Evolutionary conservation across 176 grass and related monocot genomes (phyloP).

Genomic region (Aegilops umbellulata): DNA sequence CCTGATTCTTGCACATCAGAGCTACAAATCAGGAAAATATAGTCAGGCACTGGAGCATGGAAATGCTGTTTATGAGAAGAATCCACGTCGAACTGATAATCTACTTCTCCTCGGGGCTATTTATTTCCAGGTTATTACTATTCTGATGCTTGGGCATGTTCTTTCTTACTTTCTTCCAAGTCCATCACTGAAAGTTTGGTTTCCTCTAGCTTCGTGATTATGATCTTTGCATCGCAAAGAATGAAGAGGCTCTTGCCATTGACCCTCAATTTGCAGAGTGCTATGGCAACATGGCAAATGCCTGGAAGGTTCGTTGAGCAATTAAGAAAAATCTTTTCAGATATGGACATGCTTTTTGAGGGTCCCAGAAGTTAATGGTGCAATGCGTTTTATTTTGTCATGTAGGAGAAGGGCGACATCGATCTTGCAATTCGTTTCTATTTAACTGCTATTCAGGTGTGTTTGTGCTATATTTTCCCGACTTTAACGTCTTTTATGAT

Average conservation of each 20-base stretch:
- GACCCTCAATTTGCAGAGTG: conserved; percentile 92
- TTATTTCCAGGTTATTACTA: conserved; percentile 56
- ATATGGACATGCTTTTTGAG: neutral
- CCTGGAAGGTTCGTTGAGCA: conserved; percentile 74
- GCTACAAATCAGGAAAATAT: conserved; percentile 58
- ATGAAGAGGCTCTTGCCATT: conserved; percentile 91
- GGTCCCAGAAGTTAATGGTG: neutral
- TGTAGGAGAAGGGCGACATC: conserved; percentile 90
- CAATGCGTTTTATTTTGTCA: conserved; percentile 3
- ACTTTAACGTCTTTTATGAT: neutral
- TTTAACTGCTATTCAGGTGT: conserved; percentile 89
- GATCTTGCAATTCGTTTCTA: conserved; percentile 93
- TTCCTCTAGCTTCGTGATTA: conserved; percentile 70
- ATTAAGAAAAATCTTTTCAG: neutral
- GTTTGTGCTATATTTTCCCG: neutral
- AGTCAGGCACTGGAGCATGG: conserved; percentile 57
- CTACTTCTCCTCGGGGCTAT: conserved; percentile 70
- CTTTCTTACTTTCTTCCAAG: conserved; percentile 1
- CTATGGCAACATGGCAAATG: conserved; percentile 99
- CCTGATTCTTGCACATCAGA: conserved; percentile 61
- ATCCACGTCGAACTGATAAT: conserved; percentile 60
- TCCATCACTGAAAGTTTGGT: neutral
- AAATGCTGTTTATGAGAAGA: conserved; percentile 50
- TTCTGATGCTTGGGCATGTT: neutral
- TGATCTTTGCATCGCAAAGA: conserved; percentile 94